Base-by-base conservation (phyloP, 2,329 filamentous ascomycete genomes). In the Alternaria triticina region DNA sequence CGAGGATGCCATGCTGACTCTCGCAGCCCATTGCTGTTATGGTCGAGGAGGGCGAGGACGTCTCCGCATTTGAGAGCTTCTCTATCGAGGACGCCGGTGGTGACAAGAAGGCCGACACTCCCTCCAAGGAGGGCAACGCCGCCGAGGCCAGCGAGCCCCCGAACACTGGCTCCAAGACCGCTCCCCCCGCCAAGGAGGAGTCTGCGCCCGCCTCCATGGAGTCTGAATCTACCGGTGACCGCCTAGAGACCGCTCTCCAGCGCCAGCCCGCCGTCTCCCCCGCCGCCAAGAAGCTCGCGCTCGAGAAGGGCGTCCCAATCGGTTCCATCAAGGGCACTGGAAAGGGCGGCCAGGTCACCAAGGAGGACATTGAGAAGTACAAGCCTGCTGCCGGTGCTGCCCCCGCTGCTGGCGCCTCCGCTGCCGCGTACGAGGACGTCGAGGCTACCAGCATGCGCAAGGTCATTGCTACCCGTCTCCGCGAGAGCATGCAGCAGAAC, bases 391-490 rank as follows among this genome's bases (percentile, higher is more conserved):
- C 79, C 13, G 76, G 81, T 61, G 79, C 83, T 59, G 71, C 85
- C 46, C 77, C 84, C 54, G 77, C 83, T 30, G 82, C 84, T 49
- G 80, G 83, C 55, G 83, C 88, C 52, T 78, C 73, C 62, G 88
- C 85, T 50, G 86, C 93, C 64, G 83, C 87, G 63, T 98, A 92
- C 83, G 90, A 94, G 83, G 96, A 99, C 79, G 88, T 88, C 66
- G 92, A 94, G 68, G 88, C 94, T 73, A 91, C 87, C 77, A 91
- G 91, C 81, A 99, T 99, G 96, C 94, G 96, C 86, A 98, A 97
- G 89, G 94, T 92, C 71, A 99, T 99, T 81, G 96, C 96, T 82
- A 89, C 84, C 82, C 93, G 96, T 74, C 91, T 99, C 64, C 90
- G 90, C 77, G 88, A 97, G 85, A 98, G 95, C 46, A 88, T 93